These are phyloP conservation scores for Aristolochia californica DNA, from an alignment of 164 flowering plant species.

Conservation along the genomic window DNA sequence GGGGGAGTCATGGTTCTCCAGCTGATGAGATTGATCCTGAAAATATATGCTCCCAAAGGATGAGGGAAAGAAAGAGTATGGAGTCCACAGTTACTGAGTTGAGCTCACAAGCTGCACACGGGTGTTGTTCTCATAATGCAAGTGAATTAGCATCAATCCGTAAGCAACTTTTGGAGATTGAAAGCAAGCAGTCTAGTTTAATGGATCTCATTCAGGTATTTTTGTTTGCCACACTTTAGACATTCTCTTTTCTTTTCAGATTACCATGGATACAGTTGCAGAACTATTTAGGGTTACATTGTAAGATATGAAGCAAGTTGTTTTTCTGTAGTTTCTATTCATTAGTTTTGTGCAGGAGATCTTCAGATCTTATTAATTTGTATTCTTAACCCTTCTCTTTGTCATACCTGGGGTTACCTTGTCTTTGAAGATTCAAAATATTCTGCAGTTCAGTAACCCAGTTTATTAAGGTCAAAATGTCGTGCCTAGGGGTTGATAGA, in stretches of 20 bases:
- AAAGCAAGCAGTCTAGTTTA: constrained; percentile 60
- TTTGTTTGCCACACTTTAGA: constrained; percentile 1
- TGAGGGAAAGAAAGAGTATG: constrained; percentile 53
- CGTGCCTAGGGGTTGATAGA: too few species aligned
- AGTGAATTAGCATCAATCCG: constrained; percentile 50
- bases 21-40: constrained; percentile 29
- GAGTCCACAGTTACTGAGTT: constrained; percentile 64
- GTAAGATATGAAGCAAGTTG: too few species aligned
- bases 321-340: too few species aligned
- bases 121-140: constrained; percentile 47
- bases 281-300: too few species aligned
- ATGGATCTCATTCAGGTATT: constrained; percentile 73
- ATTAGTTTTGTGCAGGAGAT: too few species aligned
- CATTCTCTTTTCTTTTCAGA: not conserved
- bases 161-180: constrained; percentile 68
- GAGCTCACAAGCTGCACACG: constrained; percentile 22
- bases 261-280: too few species aligned
- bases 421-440: too few species aligned
- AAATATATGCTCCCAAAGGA: constrained; percentile 20
- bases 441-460: too few species aligned
- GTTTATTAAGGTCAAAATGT: too few species aligned
- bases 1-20: constrained; percentile 21
- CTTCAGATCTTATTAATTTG: too few species aligned
- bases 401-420: too few species aligned
- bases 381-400: too few species aligned